Evolutionary conservation across 371 early-diverging fungal genomes (phyloP).

Genomic region (Parasitella parasitica): DNA sequence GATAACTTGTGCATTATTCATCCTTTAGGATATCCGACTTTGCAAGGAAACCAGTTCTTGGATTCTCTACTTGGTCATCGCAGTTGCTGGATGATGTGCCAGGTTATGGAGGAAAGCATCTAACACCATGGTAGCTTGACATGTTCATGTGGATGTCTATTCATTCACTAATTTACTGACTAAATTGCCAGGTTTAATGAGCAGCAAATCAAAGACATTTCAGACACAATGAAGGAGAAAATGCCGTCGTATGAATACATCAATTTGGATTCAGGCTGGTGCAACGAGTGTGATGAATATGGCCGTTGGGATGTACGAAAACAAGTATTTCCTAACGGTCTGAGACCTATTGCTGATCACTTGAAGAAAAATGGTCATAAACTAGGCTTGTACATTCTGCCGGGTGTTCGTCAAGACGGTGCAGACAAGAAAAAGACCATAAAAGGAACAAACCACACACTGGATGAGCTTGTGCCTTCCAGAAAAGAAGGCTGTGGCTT

Average conservation of each 20-base stretch:
- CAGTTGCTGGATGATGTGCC: slow-evolving; percentile 43
- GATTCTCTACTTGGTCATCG: slow-evolving; percentile 51
- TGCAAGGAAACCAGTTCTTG: slow-evolving; percentile 39
- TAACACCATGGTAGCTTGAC: slow-evolving; percentile 11
- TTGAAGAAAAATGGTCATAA: slow-evolving; percentile 39
- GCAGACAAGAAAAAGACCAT: slow-evolving; percentile 21
- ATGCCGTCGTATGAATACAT: slow-evolving; percentile 47
- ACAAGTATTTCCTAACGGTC: slow-evolving; percentile 41
- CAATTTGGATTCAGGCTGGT: slow-evolving; percentile 51
- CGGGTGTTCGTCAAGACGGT: slow-evolving; percentile 44
- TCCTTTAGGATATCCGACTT: slow-evolving; percentile 22
- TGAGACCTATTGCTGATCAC: slow-evolving; percentile 28
- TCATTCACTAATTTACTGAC: background rate
- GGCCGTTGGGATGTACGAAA: slow-evolving; percentile 41
- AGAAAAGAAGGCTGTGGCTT: slow-evolving; percentile 44
- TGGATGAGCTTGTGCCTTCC: slow-evolving; percentile 26
- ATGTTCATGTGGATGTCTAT: background rate
- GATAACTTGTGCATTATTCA: background rate
- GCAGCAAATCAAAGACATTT: slow-evolving; percentile 23
- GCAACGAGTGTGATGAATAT: slow-evolving; percentile 36
- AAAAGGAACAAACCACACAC: slow-evolving; percentile 15
- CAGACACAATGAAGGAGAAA: slow-evolving; percentile 36
- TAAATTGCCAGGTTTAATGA: slow-evolving; percentile 35
- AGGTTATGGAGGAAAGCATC: slow-evolving; percentile 43
- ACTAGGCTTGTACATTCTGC: slow-evolving; percentile 42